Percentiles rank a stretch among this genome's conserved stretches.
phyloP scores from a whole-genome alignment of 805 yeast species.

The Lachancea quebecensis region DNA sequence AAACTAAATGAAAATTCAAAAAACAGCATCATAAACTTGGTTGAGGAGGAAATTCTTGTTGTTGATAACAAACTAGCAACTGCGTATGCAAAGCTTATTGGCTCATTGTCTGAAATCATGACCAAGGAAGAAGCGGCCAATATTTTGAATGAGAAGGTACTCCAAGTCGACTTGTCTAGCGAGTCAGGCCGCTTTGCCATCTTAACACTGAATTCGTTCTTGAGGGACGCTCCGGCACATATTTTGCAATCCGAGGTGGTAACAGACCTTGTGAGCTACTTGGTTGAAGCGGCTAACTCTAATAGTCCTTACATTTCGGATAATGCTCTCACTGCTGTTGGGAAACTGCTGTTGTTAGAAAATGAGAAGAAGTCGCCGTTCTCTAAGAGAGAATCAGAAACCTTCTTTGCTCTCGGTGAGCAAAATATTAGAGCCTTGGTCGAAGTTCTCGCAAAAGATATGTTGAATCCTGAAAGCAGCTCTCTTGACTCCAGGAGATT shows the following conservation, averaged over 20 bases:
- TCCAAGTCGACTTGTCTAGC: slow-evolving; percentile 38
- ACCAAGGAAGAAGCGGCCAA: slow-evolving; percentile 55
- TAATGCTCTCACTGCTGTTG: slow-evolving; percentile 71
- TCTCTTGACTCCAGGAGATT: slow-evolving; percentile 76
- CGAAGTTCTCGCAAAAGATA: slow-evolving; percentile 42
- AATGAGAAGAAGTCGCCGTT: slow-evolving; percentile 37
- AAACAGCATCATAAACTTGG: slow-evolving; percentile 56
- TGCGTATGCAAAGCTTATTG: slow-evolving; percentile 72
- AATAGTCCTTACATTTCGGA: slow-evolving; percentile 53
- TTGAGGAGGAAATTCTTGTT: slow-evolving; percentile 59
- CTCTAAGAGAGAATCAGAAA: slow-evolving; percentile 21
- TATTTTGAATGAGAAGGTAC: slow-evolving; percentile 53
- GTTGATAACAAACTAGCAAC: slow-evolving; percentile 57
- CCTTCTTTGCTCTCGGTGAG: slow-evolving; percentile 37
- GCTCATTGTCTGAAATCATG: slow-evolving; percentile 65
- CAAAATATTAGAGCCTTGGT: slow-evolving; percentile 39
- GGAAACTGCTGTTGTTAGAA: slow-evolving; percentile 60
- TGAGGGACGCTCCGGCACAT: slow-evolving; percentile 67
- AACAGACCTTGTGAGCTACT: slow-evolving; percentile 42
- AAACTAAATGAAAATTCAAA: slow-evolving; percentile 73
- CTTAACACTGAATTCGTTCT: slow-evolving; percentile 69
- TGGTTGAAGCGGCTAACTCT: slow-evolving; percentile 39
- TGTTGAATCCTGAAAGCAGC: slow-evolving; percentile 48
- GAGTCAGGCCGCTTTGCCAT: slow-evolving; percentile 55
- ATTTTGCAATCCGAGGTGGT: slow-evolving; percentile 48